Conservation (phyloP, 1,284 basidiomycete species). For the Sporisorium exsertum region DNA sequence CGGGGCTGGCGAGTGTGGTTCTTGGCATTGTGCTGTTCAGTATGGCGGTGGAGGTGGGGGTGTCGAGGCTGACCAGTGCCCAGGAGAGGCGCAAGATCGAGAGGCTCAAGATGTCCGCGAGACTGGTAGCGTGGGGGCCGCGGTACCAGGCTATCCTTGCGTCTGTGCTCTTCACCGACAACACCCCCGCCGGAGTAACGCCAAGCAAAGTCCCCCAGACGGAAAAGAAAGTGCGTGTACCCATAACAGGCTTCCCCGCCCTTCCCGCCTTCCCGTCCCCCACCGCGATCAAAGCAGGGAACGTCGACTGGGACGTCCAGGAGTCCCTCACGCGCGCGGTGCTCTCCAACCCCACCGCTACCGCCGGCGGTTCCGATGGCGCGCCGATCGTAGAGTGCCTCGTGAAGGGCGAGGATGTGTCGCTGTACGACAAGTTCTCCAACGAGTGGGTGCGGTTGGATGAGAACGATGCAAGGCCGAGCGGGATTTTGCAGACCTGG, state of each 20-base stretch:
- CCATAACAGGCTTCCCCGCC: conserved; percentile 52
- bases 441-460: conserved; percentile 56
- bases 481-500: conserved; percentile 47
- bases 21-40: conserved; percentile 50
- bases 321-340: conserved; percentile 50
- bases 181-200: neutral
- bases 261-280: conserved; percentile 48
- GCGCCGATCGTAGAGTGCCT: conserved; percentile 53
- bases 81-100: conserved; percentile 53
- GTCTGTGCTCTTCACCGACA: neutral
- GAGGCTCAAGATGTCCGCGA: conserved; percentile 50
- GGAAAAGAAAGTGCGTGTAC: conserved; percentile 65
- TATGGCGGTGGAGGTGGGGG: conserved; percentile 36
- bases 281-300: conserved; percentile 21
- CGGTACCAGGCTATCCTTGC: conserved; percentile 50
- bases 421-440: conserved; percentile 47
- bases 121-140: conserved; percentile 61
- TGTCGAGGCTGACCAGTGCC: conserved; percentile 47
- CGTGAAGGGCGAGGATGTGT: conserved; percentile 46
- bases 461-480: conserved; percentile 34
- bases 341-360: conserved; percentile 18
- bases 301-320: conserved; percentile 61
- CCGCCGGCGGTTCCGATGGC: conserved; percentile 18
- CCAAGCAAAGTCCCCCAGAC: conserved; percentile 12
- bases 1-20: conserved; percentile 54